Evolutionary conservation across 768 basidiomycete genomes (phyloP).

Genomic region (Mycena filopes): DNA sequence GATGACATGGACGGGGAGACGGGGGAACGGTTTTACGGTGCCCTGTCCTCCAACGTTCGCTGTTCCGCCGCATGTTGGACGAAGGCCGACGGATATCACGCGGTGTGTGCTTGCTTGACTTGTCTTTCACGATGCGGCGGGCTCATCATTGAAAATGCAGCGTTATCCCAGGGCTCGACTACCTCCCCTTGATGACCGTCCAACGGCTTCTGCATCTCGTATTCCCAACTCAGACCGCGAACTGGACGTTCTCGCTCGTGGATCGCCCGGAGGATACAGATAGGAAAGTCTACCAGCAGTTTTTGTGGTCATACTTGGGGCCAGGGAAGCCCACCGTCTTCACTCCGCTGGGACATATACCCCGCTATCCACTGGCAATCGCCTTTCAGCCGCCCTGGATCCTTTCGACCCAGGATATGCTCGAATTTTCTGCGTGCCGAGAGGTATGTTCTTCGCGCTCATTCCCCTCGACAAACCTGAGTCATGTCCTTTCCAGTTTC

Average conservation of each 20-base stretch:
- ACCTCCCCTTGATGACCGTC: slow-evolving; percentile 22
- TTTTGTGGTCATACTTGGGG: slow-evolving; percentile 19
- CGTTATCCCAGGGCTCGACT: slow-evolving; percentile 18
- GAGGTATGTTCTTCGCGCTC: not conserved
- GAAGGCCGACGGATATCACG: slow-evolving; percentile 20
- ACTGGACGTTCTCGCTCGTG: slow-evolving; percentile 15
- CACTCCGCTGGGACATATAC: slow-evolving; percentile 8
- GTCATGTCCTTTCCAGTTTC: not conserved
- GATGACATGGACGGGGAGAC: slow-evolving; percentile 16
- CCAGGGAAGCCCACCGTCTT: not conserved
- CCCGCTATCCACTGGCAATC: slow-evolving; percentile 6
- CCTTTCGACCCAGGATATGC: slow-evolving; percentile 15
- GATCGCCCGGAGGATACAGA: slow-evolving; percentile 3
- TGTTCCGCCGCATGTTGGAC: slow-evolving; percentile 1
- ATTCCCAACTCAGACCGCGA: slow-evolving; percentile 4
- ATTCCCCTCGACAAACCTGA: not conserved
- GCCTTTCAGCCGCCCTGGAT: slow-evolving; percentile 25
- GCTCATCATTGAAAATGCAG: not conserved
- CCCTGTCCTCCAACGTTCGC: slow-evolving; percentile 15
- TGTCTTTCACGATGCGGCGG: not conserved
- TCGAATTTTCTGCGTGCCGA: slow-evolving; percentile 10
- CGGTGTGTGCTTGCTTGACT: not conserved
- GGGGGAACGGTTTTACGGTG: slow-evolving; percentile 15
- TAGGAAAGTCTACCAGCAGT: slow-evolving; percentile 13
- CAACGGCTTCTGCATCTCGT: slow-evolving; percentile 20